Percentiles rank a stretch among this genome's conserved stretches.
Evolutionary conservation across 2,329 filamentous ascomycete genomes (phyloP).

Genomic region (Colletotrichum paranaense): DNA sequence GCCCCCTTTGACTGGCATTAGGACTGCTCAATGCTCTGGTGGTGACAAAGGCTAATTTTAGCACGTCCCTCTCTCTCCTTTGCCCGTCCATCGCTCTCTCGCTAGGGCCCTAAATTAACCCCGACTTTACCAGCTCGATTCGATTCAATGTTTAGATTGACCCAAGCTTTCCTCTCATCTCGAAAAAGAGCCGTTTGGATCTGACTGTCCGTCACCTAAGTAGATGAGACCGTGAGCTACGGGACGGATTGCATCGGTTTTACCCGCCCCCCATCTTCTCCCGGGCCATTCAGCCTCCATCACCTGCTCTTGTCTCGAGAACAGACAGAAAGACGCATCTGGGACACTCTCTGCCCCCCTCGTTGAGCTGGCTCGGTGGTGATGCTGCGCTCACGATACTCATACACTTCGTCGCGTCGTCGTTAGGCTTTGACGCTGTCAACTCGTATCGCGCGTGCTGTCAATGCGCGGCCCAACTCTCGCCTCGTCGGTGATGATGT

Average conservation of each 20-base stretch:
- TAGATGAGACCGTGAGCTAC: not conserved
- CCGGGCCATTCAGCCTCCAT: not conserved
- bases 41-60: constrained; percentile 29
- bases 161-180: constrained; percentile 21
- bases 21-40: not conserved
- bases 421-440: not conserved
- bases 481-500: constrained; percentile 21
- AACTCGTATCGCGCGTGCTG: constrained; percentile 3
- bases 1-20: not conserved
- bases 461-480: constrained; percentile 11
- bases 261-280: not conserved
- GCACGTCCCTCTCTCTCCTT: constrained; percentile 3
- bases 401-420: constrained; percentile 15
- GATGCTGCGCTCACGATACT: constrained; percentile 1
- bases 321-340: not conserved
- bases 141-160: constrained; percentile 14
- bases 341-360: not conserved
- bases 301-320: not conserved
- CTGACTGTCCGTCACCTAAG: not conserved
- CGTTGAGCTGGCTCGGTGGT: not conserved
- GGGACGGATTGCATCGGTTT: not conserved
- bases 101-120: constrained; percentile 12
- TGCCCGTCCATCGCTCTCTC: not conserved
- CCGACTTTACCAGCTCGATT: constrained; percentile 8
- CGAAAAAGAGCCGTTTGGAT: constrained; percentile 12